Conservation (phyloP, 202 grass and related monocot species). For the Schoenoplectus triqueter region DNA sequence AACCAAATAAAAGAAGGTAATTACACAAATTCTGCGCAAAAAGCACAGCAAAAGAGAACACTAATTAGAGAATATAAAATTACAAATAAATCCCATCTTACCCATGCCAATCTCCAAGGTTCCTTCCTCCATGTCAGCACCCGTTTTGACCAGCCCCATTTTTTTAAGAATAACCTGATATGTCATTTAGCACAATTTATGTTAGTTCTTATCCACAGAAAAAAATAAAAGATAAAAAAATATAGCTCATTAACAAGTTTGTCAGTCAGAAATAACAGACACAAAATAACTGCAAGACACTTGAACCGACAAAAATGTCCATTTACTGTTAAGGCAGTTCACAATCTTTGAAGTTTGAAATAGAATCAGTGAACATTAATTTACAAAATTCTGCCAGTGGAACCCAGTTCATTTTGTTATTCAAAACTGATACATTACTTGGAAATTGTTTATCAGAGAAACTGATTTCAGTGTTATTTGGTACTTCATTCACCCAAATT, state of each 20-base stretch:
- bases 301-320: background rate
- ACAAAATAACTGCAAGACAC: background rate
- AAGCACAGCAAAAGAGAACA: background rate
- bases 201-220: background rate
- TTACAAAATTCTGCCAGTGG: background rate
- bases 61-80: slow-evolving; percentile 22
- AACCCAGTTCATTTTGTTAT: background rate
- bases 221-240: background rate
- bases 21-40: slow-evolving; percentile 1
- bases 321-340: background rate
- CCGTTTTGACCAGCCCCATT: slow-evolving; percentile 78
- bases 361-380: background rate
- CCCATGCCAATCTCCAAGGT: slow-evolving; percentile 97
- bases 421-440: background rate
- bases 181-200: background rate
- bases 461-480: background rate
- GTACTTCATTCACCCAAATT: background rate
- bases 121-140: slow-evolving; percentile 83
- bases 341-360: background rate
- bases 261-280: background rate
- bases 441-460: background rate
- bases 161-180: slow-evolving; percentile 51
- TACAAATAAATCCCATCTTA: slow-evolving; percentile 44
- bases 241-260: background rate
- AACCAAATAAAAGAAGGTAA: slow-evolving; percentile 37